Conservation (phyloP, 2,329 filamentous ascomycete genomes). For the Fusarium papillatum region DNA sequence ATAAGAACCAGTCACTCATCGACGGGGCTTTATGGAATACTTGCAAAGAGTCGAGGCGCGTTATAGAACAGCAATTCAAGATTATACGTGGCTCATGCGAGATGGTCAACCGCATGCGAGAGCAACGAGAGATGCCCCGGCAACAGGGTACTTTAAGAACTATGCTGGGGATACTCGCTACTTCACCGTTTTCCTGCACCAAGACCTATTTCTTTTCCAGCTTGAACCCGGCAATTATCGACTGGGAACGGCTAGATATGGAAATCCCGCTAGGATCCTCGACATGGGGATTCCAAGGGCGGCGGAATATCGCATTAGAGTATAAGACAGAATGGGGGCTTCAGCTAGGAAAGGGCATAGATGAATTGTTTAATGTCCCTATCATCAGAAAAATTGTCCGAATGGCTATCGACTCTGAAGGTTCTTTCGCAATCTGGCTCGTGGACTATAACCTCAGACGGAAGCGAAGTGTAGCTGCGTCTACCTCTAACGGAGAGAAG, state of each 20-base stretch:
- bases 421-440: neutral
- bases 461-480: neutral
- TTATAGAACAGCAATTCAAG: neutral
- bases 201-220: conserved; percentile 24
- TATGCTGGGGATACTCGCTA: neutral
- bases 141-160: neutral
- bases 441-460: neutral
- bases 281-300: fast-evolving
- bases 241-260: neutral
- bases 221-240: neutral
- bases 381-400: neutral
- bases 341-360: neutral
- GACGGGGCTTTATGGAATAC: neutral
- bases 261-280: neutral
- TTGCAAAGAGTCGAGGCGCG: neutral
- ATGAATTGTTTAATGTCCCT: no score
- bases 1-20: neutral
- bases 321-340: conserved; percentile 14
- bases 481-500: neutral
- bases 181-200: conserved; percentile 6
- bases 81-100: no score
- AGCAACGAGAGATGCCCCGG: neutral
- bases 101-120: no score
- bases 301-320: conserved; percentile 2
- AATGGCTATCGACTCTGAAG: no score